A percentile compares a stretch with the other conserved stretches of the same genome.
Evolutionary conservation across 306 rosid species (phyloP).

Genomic region (Clitoria ternatea): DNA sequence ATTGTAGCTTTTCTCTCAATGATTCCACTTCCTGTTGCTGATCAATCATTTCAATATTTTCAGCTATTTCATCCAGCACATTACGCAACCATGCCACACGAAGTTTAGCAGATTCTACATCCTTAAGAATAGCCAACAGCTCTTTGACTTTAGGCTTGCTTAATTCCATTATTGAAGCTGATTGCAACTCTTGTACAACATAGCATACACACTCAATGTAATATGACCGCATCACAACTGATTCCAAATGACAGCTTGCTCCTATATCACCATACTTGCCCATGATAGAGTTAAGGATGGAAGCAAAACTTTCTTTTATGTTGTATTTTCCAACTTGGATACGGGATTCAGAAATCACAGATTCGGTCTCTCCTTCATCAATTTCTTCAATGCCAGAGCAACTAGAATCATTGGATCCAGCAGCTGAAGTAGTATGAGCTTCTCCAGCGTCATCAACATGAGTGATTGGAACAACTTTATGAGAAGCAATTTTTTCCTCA

Average conservation of each 20-base stretch:
- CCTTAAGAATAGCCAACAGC: slow-evolving; percentile 71
- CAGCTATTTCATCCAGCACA: slow-evolving; percentile 42
- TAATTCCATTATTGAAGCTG: slow-evolving; percentile 36
- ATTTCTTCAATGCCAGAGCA: slow-evolving; percentile 44
- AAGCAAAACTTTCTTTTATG: slow-evolving; percentile 57
- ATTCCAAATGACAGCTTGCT: slow-evolving; percentile 65
- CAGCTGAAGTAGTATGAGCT: slow-evolving; percentile 7
- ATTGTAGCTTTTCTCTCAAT: slow-evolving; percentile 47
- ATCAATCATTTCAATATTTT: slow-evolving; percentile 43
- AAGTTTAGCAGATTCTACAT: slow-evolving; percentile 67
- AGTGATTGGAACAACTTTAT: slow-evolving; percentile 16
- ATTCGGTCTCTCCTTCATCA: slow-evolving; percentile 45
- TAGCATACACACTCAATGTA: slow-evolving; percentile 76
- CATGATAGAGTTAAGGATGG: slow-evolving; percentile 54
- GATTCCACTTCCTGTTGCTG: slow-evolving; percentile 45
- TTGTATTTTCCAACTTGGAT: slow-evolving; percentile 64
- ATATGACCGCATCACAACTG: slow-evolving; percentile 69
- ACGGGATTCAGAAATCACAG: slow-evolving; percentile 51
- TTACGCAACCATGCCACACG: slow-evolving; percentile 61
- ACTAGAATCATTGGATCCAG: slow-evolving; percentile 38
- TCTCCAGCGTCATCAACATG: slow-evolving; percentile 19
- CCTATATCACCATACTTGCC: slow-evolving; percentile 83
- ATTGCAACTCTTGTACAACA: slow-evolving; percentile 69
- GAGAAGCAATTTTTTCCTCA: slow-evolving; percentile 2
- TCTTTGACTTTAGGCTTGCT: slow-evolving; percentile 60